phyloP scores from a whole-genome alignment of 108 stramenopile genomes.

The Hondaea fermentalgiana region DNA sequence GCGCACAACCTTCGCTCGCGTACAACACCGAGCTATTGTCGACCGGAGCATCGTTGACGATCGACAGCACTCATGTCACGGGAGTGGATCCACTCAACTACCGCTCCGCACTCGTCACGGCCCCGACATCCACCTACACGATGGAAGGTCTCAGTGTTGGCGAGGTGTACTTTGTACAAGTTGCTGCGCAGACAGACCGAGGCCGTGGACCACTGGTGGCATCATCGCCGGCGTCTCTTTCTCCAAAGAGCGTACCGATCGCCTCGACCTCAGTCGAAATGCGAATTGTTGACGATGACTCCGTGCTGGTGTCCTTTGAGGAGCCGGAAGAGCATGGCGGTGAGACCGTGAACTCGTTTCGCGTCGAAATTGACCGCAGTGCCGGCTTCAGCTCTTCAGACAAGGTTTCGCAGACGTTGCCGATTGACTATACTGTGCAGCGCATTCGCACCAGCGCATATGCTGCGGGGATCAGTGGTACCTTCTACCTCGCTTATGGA shows the following conservation, averaged over 20 bases:
- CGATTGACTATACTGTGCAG: neutral
- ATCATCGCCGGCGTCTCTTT: neutral
- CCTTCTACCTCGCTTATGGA: neutral
- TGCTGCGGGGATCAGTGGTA: neutral
- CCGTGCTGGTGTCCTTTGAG: neutral
- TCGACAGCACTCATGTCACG: neutral
- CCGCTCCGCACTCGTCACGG: neutral
- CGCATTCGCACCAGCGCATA: constrained; percentile 1
- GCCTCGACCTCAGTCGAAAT: neutral
- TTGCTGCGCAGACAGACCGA: neutral
- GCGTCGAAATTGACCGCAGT: neutral
- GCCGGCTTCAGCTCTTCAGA: neutral
- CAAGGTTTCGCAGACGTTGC: neutral
- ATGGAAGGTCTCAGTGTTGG: neutral
- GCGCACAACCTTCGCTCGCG: neutral
- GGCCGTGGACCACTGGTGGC: neutral
- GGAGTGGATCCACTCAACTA: neutral
- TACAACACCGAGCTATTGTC: neutral
- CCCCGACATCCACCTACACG: neutral
- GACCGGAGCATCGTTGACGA: neutral
- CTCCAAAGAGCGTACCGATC: neutral
- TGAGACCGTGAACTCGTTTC: neutral
- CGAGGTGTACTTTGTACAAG: neutral
- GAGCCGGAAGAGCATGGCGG: neutral
- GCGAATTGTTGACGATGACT: neutral